Evolutionary conservation across 2,329 filamentous ascomycete species (phyloP).

Genomic region (Alternaria atra): DNA sequence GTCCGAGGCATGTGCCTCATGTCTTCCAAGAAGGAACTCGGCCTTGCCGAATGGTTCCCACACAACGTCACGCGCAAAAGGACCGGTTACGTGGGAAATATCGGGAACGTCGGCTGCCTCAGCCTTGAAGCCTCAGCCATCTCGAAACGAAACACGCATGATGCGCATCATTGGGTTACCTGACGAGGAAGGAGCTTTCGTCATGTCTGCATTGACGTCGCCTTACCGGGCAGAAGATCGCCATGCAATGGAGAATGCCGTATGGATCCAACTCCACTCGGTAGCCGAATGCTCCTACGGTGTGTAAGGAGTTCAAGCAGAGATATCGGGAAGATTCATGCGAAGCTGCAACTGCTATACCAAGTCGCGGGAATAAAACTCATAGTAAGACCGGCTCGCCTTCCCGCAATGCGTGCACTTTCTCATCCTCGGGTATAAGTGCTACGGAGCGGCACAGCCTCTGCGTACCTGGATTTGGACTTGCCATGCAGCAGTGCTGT

Average conservation of each 20-base stretch:
- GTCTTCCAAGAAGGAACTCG: conserved; percentile 6
- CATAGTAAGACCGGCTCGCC: not conserved
- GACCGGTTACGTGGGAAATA: conserved; percentile 4
- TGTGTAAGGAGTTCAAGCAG: not conserved
- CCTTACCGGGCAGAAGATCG: conserved; percentile 3
- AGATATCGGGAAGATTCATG: not conserved
- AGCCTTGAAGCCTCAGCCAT: conserved; percentile 18
- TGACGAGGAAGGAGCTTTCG: not conserved
- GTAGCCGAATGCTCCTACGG: not conserved
- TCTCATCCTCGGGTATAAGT: not conserved
- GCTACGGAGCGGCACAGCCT: not conserved
- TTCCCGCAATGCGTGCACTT: not conserved
- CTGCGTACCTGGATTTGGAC: too few species aligned
- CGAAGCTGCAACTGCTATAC: not conserved
- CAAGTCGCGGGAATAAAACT: not conserved
- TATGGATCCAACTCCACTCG: conserved; percentile 3
- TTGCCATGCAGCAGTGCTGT: too few species aligned
- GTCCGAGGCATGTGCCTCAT: conserved; percentile 37
- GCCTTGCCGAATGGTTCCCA: not conserved
- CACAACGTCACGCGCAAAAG: conserved; percentile 16
- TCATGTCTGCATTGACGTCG: conserved; percentile 10
- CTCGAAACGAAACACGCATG: conserved; percentile 26
- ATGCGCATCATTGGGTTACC: conserved; percentile 13
- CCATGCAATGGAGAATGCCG: not conserved
- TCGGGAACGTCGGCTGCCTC: conserved; percentile 25